Conservation (phyloP, 2,329 filamentous ascomycete species). For the Metarhizium rileyi region DNA sequence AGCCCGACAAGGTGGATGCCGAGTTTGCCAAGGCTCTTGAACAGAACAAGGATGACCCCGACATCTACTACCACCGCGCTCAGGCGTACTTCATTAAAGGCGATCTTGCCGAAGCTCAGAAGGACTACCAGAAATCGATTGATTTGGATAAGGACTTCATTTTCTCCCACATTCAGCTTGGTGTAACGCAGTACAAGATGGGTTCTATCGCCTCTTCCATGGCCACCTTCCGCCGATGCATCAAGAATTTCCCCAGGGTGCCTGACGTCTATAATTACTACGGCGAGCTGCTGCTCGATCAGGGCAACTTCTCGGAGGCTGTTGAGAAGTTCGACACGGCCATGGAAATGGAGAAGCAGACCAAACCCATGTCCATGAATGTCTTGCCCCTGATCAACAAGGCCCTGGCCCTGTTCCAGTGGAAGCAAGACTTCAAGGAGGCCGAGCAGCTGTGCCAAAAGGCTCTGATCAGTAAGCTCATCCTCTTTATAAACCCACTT, state of each 20-base stretch:
- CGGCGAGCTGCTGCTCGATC: slow-evolving; percentile 90
- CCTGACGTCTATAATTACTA: slow-evolving; percentile 99
- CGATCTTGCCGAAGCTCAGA: slow-evolving; percentile 86
- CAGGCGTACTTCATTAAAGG: slow-evolving; percentile 97
- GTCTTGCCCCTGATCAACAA: slow-evolving; percentile 98
- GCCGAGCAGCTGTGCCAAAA: slow-evolving; percentile 96
- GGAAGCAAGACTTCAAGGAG: slow-evolving; percentile 92
- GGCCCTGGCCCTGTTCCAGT: slow-evolving; percentile 91
- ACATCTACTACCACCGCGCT: slow-evolving; percentile 98
- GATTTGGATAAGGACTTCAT: slow-evolving; percentile 94
- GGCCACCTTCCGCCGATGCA: slow-evolving; percentile 93
- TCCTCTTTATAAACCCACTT: not conserved
- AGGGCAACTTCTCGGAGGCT: slow-evolving; percentile 89
- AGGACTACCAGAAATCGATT: slow-evolving; percentile 99
- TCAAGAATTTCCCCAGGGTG: slow-evolving; percentile 96
- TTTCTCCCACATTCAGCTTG: slow-evolving; percentile 98
- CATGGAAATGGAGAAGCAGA: slow-evolving; percentile 96
- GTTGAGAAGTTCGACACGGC: slow-evolving; percentile 97
- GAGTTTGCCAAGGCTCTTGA: slow-evolving; percentile 81
- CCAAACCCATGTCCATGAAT: slow-evolving; percentile 92
- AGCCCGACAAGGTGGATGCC: slow-evolving; percentile 74
- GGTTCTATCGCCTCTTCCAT: slow-evolving; percentile 95
- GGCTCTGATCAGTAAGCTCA: slow-evolving; percentile 83
- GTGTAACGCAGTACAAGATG: slow-evolving; percentile 99
- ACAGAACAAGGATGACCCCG: slow-evolving; percentile 81